Evolutionary conservation across 2,329 filamentous ascomycete genomes (phyloP).

Genomic region (Aspergillus niger): DNA sequence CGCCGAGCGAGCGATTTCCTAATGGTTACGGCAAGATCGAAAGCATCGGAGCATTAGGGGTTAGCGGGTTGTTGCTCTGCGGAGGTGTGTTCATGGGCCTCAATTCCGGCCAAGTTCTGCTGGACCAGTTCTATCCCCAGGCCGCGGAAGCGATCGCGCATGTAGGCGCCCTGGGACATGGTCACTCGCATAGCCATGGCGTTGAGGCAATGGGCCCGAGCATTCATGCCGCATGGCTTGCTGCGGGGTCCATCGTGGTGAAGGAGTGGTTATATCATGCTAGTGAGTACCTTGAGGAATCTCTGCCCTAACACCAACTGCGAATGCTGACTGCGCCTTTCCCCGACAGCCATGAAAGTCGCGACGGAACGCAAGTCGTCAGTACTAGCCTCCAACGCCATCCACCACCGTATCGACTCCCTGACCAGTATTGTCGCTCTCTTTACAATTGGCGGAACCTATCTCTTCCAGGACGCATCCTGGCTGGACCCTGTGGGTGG

Average conservation of each 20-base stretch:
- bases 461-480: slow-evolving; percentile 78
- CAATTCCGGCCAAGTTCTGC: slow-evolving; percentile 69
- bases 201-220: slow-evolving; percentile 67
- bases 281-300: slow-evolving; percentile 65
- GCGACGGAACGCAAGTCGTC: slow-evolving; percentile 92
- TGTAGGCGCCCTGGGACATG: slow-evolving; percentile 51
- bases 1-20: slow-evolving; percentile 80
- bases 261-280: slow-evolving; percentile 98
- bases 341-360: slow-evolving; percentile 79
- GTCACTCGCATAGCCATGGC: slow-evolving; percentile 60
- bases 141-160: slow-evolving; percentile 54
- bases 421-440: slow-evolving; percentile 93
- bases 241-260: slow-evolving; percentile 81
- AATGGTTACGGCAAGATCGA: slow-evolving; percentile 97
- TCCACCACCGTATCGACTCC: slow-evolving; percentile 95
- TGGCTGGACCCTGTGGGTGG: slow-evolving; percentile 96
- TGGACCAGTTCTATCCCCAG: slow-evolving; percentile 72
- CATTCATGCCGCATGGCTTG: slow-evolving; percentile 92
- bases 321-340: slow-evolving; percentile 4
- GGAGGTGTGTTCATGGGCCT: slow-evolving; percentile 92
- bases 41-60: slow-evolving; percentile 87
- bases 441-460: slow-evolving; percentile 83
- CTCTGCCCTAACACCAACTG: no score
- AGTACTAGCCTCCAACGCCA: slow-evolving; percentile 90
- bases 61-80: slow-evolving; percentile 84